Conservation (phyloP, 345 rosid species). For the Acer yangbiense region DNA sequence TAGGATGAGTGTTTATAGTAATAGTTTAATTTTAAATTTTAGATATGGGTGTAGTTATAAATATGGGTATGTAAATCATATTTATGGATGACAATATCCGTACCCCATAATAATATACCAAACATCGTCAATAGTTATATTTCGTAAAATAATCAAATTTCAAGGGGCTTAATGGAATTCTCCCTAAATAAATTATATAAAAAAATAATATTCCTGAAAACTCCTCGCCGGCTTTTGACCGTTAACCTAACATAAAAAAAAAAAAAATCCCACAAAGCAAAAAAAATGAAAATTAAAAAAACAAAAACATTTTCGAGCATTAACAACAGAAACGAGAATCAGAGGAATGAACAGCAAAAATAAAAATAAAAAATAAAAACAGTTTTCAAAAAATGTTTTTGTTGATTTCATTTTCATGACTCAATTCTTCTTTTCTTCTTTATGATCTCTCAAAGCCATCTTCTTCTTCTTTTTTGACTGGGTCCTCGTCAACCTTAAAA, state of each 20-base stretch:
- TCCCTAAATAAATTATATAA: not conserved
- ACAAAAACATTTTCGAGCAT: not conserved
- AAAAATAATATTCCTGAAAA: not conserved
- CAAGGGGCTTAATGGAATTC: not conserved
- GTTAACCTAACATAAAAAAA: slow-evolving; percentile 21
- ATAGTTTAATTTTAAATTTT: too few relatives aligned
- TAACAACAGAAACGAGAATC: slow-evolving; percentile 9
- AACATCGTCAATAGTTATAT: too few relatives aligned
- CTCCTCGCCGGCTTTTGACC: slow-evolving; percentile 28
- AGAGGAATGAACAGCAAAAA: not conserved
- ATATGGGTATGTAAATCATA: too few relatives aligned
- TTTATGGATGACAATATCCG: too few relatives aligned
- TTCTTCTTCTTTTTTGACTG: slow-evolving; percentile 18
- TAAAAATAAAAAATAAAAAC: too few relatives aligned
- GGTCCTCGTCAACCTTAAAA: slow-evolving; percentile 11
- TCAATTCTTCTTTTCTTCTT: not conserved
- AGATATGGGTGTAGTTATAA: too few relatives aligned
- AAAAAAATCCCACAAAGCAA: not conserved
- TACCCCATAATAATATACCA: too few relatives aligned
- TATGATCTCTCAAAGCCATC: slow-evolving; percentile 2
- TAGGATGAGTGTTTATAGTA: too few relatives aligned
- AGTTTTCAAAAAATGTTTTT: not conserved
- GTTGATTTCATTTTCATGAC: slow-evolving; percentile 16
- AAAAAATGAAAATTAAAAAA: not conserved
- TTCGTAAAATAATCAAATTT: too few relatives aligned